These are phyloP conservation scores for Strobilomyces confusus DNA, from an alignment of 768 basidiomycete species.

Conservation along the genomic window DNA sequence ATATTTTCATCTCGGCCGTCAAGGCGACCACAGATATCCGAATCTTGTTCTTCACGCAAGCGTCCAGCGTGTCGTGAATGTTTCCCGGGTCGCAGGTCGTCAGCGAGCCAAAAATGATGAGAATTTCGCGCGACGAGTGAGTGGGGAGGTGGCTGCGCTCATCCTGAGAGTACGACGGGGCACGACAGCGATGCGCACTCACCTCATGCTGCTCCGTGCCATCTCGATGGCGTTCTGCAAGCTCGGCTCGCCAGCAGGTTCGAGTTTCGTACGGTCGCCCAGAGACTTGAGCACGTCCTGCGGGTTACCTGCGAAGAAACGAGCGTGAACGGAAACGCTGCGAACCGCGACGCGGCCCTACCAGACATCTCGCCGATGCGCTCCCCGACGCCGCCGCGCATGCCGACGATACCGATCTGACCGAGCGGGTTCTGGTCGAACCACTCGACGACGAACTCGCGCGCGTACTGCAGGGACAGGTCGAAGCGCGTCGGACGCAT, in stretches of 20 bases:
- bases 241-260: conserved; percentile 90
- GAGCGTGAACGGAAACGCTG: conserved; percentile 1
- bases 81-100: conserved; percentile 98
- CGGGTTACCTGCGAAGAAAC: conserved; percentile 67
- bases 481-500: conserved; percentile 95
- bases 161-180: conserved; percentile 1
- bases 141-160: conserved; percentile 87
- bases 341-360: conserved; percentile 31
- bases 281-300: conserved; percentile 91
- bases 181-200: conserved; percentile 4
- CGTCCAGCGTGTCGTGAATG: conserved; percentile 91
- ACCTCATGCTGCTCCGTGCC: conserved; percentile 93
- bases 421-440: conserved; percentile 99
- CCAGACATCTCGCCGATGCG: conserved; percentile 91
- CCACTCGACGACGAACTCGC: conserved; percentile 94
- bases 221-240: conserved; percentile 97
- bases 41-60: conserved; percentile 76
- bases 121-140: conserved; percentile 92
- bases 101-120: conserved; percentile 91
- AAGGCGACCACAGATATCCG: conserved; percentile 92
- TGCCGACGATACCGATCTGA: conserved; percentile 92
- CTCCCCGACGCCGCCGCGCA: conserved; percentile 89
- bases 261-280: conserved; percentile 80
- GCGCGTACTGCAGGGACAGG: conserved; percentile 81
- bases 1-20: conserved; percentile 98